These are phyloP conservation scores for Cyclotella choctawhatcheeana DNA, from an alignment of 108 stramenopile genomes.

Conservation along the genomic window DNA sequence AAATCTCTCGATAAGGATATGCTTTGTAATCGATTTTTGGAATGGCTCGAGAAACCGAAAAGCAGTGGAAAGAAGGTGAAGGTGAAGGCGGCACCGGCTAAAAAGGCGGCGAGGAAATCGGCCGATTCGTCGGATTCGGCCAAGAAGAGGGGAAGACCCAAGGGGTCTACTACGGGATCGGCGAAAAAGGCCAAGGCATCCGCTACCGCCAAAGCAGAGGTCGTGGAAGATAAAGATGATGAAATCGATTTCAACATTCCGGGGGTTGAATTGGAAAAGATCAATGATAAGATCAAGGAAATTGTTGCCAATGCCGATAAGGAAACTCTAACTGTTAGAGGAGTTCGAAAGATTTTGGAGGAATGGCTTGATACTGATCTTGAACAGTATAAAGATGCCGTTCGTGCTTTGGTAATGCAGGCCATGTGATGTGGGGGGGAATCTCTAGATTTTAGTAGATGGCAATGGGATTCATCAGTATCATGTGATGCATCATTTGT, in stretches of 20 bases:
- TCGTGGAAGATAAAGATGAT: conserved; percentile 7
- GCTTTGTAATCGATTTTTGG: conserved; percentile 40
- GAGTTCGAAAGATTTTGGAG: conserved; percentile 39
- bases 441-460: conserved; percentile 5
- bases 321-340: conserved; percentile 38
- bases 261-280: conserved; percentile 31
- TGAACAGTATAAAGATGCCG: conserved; percentile 35
- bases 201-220: conserved; percentile 18
- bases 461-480: too few relatives aligned
- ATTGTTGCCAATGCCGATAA: conserved; percentile 37
- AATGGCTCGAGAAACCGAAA: conserved; percentile 50
- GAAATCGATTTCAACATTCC: conserved; percentile 48
- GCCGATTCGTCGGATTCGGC: conserved; percentile 7
- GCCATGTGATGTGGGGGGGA: conserved; percentile 23
- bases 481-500: too few relatives aligned
- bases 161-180: neutral
- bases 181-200: conserved; percentile 42
- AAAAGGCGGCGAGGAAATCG: conserved; percentile 16
- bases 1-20: conserved; percentile 28
- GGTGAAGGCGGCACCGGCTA: conserved; percentile 11
- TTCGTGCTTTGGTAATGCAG: conserved; percentile 50
- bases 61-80: conserved; percentile 40
- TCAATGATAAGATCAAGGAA: conserved; percentile 36
- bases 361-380: conserved; percentile 53
- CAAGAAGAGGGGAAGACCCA: conserved; percentile 31